A percentile compares a stretch with the other conserved stretches of the same genome.
Conservation (phyloP, 2,329 filamentous ascomycete species). For the Chalaropsis ovoidea region DNA sequence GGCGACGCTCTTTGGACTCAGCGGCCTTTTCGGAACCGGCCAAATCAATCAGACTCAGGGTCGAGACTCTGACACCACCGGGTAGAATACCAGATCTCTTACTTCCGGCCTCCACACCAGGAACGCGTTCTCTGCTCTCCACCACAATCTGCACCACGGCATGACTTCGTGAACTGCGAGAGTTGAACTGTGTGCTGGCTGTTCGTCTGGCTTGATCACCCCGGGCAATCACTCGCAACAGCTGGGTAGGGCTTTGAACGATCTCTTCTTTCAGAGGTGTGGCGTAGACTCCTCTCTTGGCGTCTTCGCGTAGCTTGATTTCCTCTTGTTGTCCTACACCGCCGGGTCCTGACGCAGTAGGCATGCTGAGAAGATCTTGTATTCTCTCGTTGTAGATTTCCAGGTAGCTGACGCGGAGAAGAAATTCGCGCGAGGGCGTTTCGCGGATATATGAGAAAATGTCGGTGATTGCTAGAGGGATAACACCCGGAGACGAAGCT, state of each 20-base stretch:
- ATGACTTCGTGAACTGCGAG: slow-evolving; percentile 92
- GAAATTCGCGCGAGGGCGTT: slow-evolving; percentile 85
- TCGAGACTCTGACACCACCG: slow-evolving; percentile 89
- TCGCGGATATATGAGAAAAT: slow-evolving; percentile 99
- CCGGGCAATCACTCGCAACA: slow-evolving; percentile 85
- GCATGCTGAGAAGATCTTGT: slow-evolving; percentile 77
- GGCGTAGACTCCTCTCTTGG: slow-evolving; percentile 91
- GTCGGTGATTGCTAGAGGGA: slow-evolving; percentile 92
- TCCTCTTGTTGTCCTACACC: slow-evolving; percentile 61
- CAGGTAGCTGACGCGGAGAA: slow-evolving; percentile 91
- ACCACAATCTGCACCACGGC: slow-evolving; percentile 98
- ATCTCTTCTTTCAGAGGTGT: slow-evolving; percentile 96
- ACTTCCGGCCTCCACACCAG: slow-evolving; percentile 45
- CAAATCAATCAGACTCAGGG: slow-evolving; percentile 87
- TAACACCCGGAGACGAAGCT: slow-evolving; percentile 87
- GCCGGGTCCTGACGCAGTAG: slow-evolving; percentile 48
- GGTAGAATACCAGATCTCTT: slow-evolving; percentile 63
- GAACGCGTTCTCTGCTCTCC: slow-evolving; percentile 80
- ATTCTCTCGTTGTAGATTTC: slow-evolving; percentile 99
- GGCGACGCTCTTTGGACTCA: slow-evolving; percentile 84
- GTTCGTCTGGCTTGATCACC: slow-evolving; percentile 85
- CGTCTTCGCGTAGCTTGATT: slow-evolving; percentile 93
- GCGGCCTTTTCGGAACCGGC: slow-evolving; percentile 94
- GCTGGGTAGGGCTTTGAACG: slow-evolving; percentile 91
- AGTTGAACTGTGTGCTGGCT: slow-evolving; percentile 93